Evolutionary conservation across 768 basidiomycete species (phyloP).

Genomic region (Fomitopsis pulvina): DNA sequence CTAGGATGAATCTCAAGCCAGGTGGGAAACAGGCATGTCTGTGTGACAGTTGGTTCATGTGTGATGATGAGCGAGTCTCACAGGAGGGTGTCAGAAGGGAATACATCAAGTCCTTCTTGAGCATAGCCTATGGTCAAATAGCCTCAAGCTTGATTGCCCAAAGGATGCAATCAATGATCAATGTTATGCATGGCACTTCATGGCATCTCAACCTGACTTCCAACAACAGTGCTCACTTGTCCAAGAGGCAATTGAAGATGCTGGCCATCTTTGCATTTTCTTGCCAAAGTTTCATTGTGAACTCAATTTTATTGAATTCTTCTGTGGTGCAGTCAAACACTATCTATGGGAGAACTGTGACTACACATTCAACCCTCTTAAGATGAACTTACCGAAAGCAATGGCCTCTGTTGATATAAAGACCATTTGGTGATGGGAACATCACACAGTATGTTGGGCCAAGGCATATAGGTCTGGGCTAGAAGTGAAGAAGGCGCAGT

Average conservation of each 20-base stretch:
- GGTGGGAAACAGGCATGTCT: constrained; percentile 33
- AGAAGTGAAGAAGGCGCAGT: too few species aligned
- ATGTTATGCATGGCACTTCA: constrained; percentile 27
- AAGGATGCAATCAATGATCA: not conserved
- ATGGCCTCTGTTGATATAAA: too few species aligned
- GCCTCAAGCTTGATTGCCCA: not conserved
- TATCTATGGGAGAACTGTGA: constrained; percentile 20
- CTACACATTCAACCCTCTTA: constrained; percentile 21
- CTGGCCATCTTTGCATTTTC: not conserved
- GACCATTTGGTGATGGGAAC: too few species aligned
- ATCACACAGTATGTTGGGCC: too few species aligned
- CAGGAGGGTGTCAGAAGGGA: constrained; percentile 28
- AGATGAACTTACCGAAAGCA: too few species aligned
- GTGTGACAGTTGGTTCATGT: constrained; percentile 26
- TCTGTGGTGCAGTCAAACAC: constrained; percentile 26
- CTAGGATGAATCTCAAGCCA: constrained; percentile 30
- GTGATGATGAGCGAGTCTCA: constrained; percentile 11
- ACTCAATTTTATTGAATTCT: constrained; percentile 7
- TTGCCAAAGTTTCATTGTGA: not conserved
- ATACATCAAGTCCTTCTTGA: constrained; percentile 26
- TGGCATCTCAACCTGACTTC: constrained; percentile 23
- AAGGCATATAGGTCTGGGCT: too few species aligned
- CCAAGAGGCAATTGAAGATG: not conserved
- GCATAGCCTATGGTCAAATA: constrained; percentile 12
- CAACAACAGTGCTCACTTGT: constrained; percentile 7